Evolutionary conservation across 257 asterid species (phyloP).

Genomic region (Scutellaria barbata): DNA sequence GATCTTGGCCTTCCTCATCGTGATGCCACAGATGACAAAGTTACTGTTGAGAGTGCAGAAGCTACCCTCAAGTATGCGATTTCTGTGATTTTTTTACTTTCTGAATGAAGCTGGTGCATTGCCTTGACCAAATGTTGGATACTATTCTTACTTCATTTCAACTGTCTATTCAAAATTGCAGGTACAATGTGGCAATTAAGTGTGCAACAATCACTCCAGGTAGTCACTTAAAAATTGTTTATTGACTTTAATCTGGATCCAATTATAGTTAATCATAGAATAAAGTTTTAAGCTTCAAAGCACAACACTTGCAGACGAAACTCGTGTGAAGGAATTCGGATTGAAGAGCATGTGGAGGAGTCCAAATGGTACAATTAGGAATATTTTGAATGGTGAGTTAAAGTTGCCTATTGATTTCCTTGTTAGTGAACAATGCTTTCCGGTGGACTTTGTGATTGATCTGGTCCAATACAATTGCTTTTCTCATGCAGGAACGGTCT

Average conservation of each 20-base stretch:
- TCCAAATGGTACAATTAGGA: slow-evolving; percentile 99
- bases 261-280: background rate
- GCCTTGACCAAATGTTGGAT: slow-evolving; percentile 2
- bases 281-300: slow-evolving; percentile 8
- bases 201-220: slow-evolving; percentile 99
- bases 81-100: background rate
- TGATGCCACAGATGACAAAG: slow-evolving; percentile 96
- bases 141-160: slow-evolving; percentile 4
- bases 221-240: slow-evolving; percentile 33
- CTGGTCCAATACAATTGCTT: slow-evolving; percentile 21
- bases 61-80: slow-evolving; percentile 92
- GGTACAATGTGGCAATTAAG: slow-evolving; percentile 98
- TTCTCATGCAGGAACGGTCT: slow-evolving; percentile 76
- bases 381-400: slow-evolving; percentile 84
- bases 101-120: slow-evolving; percentile 1
- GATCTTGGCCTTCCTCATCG: slow-evolving; percentile 98
- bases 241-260: slow-evolving; percentile 5
- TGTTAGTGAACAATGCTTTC: background rate
- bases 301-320: slow-evolving; percentile 65
- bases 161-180: slow-evolving; percentile 39
- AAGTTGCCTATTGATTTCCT: background rate
- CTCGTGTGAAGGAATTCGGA: slow-evolving; percentile 80
- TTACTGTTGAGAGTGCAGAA: slow-evolving; percentile 96
- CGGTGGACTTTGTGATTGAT: background rate
- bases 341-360: slow-evolving; percentile 96